Percentiles rank a stretch among this genome's conserved stretches.
These are phyloP conservation scores for Thraustochytrium striatum DNA, from an alignment of 352 stramenopile genomes.

Conservation along the genomic window DNA sequence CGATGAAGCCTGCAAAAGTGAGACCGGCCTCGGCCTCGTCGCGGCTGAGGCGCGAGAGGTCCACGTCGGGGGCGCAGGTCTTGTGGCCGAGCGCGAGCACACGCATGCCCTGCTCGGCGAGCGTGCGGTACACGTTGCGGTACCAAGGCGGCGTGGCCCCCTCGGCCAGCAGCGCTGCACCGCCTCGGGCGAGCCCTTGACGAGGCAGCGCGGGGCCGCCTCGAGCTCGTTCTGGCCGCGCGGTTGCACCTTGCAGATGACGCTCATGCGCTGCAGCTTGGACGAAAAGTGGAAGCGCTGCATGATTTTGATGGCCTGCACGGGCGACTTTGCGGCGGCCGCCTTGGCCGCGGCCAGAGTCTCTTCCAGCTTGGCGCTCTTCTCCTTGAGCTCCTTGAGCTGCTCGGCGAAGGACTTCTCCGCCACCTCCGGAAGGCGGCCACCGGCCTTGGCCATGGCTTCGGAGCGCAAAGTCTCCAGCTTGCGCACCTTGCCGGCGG, in stretches of 20 bases:
- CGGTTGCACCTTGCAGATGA: constrained; percentile 29
- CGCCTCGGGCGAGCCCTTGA: constrained; percentile 94
- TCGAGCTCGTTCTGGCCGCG: constrained; percentile 60
- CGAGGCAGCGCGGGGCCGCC: constrained; percentile 60
- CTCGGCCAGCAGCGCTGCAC: constrained; percentile 70
- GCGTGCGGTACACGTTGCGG: constrained; percentile 60
- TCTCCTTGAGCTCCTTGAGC: background rate
- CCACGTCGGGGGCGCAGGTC: constrained; percentile 54
- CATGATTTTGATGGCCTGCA: constrained; percentile 48
- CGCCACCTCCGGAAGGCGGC: too few relatives aligned
- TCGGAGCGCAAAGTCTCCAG: background rate
- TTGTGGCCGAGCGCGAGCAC: constrained; percentile 94
- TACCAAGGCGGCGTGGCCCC: constrained; percentile 79
- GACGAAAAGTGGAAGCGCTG: constrained; percentile 48
- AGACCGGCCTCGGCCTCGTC: constrained; percentile 84
- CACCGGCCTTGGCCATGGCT: background rate
- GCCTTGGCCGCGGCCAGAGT: background rate
- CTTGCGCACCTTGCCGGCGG: background rate
- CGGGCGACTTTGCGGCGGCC: background rate
- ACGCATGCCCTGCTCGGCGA: constrained; percentile 67
- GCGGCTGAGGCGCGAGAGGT: constrained; percentile 63
- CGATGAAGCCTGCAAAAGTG: constrained; percentile 89
- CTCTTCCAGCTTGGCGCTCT: constrained; percentile 3
- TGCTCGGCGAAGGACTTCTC: constrained; percentile 28
- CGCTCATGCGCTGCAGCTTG: constrained; percentile 48